Conservation (phyloP, 1,139 yeast species). For the Geotrichum restrictum region DNA sequence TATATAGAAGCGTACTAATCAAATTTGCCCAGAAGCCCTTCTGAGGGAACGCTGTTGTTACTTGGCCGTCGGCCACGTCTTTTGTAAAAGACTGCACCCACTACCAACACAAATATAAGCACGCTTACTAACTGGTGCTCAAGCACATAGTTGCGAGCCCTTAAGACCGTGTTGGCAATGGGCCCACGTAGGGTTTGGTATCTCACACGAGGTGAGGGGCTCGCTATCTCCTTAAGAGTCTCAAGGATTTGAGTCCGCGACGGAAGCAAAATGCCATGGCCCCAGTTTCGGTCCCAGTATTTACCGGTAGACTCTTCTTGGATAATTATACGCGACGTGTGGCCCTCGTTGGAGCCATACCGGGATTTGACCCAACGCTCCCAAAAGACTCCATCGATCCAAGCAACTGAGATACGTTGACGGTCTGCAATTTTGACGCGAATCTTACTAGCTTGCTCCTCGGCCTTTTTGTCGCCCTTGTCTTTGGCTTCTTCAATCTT, state of each 20-base stretch:
- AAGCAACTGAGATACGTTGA: constrained; percentile 38
- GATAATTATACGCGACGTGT: constrained; percentile 30
- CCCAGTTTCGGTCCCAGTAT: constrained; percentile 36
- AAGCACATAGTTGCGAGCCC: constrained; percentile 2
- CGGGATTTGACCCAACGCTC: constrained; percentile 38
- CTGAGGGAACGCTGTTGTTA: background rate
- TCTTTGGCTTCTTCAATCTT: constrained; percentile 38
- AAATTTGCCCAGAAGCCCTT: constrained; percentile 11
- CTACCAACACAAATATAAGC: background rate
- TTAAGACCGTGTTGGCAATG: background rate
- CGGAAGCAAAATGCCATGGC: constrained; percentile 32
- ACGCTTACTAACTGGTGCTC: constrained; percentile 5
- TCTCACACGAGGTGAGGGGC: constrained; percentile 24
- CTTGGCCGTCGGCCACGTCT: background rate
- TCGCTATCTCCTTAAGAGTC: constrained; percentile 29
- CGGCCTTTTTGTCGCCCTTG: constrained; percentile 36
- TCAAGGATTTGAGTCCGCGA: constrained; percentile 33
- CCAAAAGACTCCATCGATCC: constrained; percentile 41
- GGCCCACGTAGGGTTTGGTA: constrained; percentile 1
- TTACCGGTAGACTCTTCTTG: constrained; percentile 32
- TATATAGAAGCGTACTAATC: background rate
- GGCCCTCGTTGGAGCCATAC: constrained; percentile 26
- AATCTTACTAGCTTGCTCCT: constrained; percentile 34
- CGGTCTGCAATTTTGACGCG: constrained; percentile 30
- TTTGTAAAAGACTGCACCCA: background rate